A percentile compares a stretch with the other conserved stretches of the same genome.
These are phyloP conservation scores for Phytopythium ostracodes DNA, from an alignment of 352 stramenopile genomes.

Conservation along the genomic window DNA sequence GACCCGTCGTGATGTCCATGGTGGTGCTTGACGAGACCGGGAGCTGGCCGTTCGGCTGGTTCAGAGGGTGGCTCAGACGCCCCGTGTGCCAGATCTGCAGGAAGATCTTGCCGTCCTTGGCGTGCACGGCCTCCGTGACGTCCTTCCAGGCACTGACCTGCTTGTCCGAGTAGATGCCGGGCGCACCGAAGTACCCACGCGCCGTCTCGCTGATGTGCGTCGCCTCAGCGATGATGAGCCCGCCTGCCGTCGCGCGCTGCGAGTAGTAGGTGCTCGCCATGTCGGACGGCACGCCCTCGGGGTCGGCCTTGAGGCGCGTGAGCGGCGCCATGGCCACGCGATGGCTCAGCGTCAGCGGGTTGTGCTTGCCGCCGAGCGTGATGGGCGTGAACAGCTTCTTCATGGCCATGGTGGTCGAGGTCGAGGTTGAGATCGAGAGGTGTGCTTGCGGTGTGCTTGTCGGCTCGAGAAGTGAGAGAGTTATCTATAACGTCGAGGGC, in stretches of 20 bases:
- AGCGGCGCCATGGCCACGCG: conserved; percentile 56
- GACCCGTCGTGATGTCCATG: conserved; percentile 16
- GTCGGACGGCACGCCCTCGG: conserved; percentile 27
- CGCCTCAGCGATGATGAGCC: conserved; percentile 52
- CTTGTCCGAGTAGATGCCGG: conserved; percentile 43
- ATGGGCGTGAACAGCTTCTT: conserved; percentile 29
- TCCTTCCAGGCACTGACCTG: conserved; percentile 49
- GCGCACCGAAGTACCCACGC: conserved; percentile 26
- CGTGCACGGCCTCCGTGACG: conserved; percentile 61
- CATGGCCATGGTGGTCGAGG: conserved; percentile 16
- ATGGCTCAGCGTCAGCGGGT: conserved; percentile 40
- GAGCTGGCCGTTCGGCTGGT: conserved; percentile 34
- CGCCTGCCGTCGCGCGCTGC: conserved; percentile 31
- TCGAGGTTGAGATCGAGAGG: too few relatives aligned
- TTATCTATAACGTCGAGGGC: too few relatives aligned
- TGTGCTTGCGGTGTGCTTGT: too few relatives aligned
- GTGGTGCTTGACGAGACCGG: conserved; percentile 46
- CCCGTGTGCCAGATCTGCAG: conserved; percentile 31
- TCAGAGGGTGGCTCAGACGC: conserved; percentile 23
- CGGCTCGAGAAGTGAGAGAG: too few relatives aligned
- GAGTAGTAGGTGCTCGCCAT: conserved; percentile 42
- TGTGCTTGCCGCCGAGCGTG: conserved; percentile 25
- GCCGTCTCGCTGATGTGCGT: conserved; percentile 35
- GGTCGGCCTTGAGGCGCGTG: conserved; percentile 30
- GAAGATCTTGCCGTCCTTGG: conserved; percentile 27